These are phyloP conservation scores for Penicillium nordicum DNA, from an alignment of 2,329 filamentous ascomycete genomes.

Conservation along the genomic window DNA sequence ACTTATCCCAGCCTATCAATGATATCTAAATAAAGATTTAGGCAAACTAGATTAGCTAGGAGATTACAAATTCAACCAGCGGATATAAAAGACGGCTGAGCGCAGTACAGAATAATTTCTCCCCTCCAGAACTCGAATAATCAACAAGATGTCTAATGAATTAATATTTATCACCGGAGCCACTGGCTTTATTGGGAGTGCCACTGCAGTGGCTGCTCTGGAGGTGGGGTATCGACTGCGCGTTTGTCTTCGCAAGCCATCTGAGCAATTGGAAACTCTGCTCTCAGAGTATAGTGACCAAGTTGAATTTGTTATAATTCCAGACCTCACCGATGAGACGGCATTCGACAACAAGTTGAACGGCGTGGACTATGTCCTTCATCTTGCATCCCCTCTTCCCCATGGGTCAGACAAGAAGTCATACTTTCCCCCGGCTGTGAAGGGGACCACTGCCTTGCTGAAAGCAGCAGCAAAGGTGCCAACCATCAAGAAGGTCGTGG, in stretches of 20 bases:
- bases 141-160: conserved; percentile 14
- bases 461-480: conserved; percentile 16
- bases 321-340: conserved; percentile 18
- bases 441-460: conserved; percentile 19
- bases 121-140: not conserved
- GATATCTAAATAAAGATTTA: not conserved
- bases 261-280: conserved; percentile 10
- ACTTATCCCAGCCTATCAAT: not conserved
- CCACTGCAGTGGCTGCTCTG: conserved; percentile 18
- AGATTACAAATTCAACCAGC: not conserved
- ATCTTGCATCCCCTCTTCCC: conserved; percentile 26
- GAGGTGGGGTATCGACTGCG: conserved; percentile 23
- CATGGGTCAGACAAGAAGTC: conserved; percentile 15
- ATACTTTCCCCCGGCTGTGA: conserved; percentile 23
- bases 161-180: conserved; percentile 28
- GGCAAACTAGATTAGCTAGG: not conserved
- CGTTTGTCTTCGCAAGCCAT: conserved; percentile 18
- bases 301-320: conserved; percentile 19
- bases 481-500: conserved; percentile 24
- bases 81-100: not conserved
- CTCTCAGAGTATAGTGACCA: conserved; percentile 12
- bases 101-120: not conserved
- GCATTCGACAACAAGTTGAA: conserved; percentile 17
- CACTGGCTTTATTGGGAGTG: conserved; percentile 26
- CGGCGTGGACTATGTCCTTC: conserved; percentile 24